Evolutionary conservation across 345 rosid species (phyloP), one percentile per base, ranked within the genome.

Genomic region (Brassica juncea): DNA sequence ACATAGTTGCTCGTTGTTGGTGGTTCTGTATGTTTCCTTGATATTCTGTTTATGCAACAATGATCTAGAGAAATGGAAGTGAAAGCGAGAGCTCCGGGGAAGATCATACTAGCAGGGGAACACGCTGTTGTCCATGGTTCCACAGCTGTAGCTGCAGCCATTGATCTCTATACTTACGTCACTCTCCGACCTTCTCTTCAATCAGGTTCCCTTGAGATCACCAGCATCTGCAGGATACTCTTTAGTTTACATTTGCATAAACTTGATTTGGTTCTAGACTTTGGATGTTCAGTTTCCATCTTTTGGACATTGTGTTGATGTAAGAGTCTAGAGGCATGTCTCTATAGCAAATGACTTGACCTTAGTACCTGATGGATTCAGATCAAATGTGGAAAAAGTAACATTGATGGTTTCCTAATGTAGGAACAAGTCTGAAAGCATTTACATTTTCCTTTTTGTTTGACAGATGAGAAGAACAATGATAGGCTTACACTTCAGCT

Each of bases 61-160:
- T 54, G 62, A 55, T 28, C 39, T 68, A 80, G 82, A 14, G 9
- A 49, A n/a, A 95, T 96, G 99, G 95, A 93, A 83, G 93, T 93
- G 83, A 92, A 81, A 74, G 88, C 99, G n/a, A 87, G 88, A 83
- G 98, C 99, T 73, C 99, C 97, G 0, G 98, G 98, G 39, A 96
- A 93, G 82, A 87, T 96, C 86, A 96, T 96, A 63, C 93, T 96
- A 16, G 83, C 95, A 52, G 97, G 99, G 0, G 99, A 96, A 77
- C 99, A 96, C 57, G 97, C 95, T 0, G 98, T 96, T 75, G 99
- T 96, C 47, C 98, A 96, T 82, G 97, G 99, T 80, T 89, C 90
- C 66, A 86, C 97, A 9, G 97, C 97, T 5, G 90, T 96, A 66
- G 97, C 97, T 54, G 89, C 98, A 28, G 89, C 97, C 84, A 89